Evolutionary conservation across 2,329 filamentous ascomycete genomes (phyloP).

Genomic region (Epichloe sibirici): DNA sequence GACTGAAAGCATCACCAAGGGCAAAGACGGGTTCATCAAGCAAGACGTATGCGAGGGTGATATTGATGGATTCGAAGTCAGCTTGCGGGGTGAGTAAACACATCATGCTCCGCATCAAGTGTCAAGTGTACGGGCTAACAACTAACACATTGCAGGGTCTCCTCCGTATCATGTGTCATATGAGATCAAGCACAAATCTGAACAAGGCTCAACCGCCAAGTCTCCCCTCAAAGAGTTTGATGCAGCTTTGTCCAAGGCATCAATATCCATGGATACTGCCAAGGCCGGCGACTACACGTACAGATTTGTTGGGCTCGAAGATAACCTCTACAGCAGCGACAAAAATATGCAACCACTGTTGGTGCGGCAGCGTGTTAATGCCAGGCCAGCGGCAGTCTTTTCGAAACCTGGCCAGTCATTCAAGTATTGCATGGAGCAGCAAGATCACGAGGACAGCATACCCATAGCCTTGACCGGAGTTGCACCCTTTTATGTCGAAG

Average conservation of each 20-base stretch:
- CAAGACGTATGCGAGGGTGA: conserved; percentile 88
- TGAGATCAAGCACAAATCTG: conserved; percentile 60
- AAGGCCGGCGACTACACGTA: conserved; percentile 79
- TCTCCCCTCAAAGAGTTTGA: conserved; percentile 62
- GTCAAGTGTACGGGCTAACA: conserved; percentile 17
- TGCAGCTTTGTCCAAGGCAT: conserved; percentile 61
- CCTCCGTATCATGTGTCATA: conserved; percentile 79
- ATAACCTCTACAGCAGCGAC: conserved; percentile 74
- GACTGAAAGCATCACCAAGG: conserved; percentile 44
- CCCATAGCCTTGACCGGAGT: conserved; percentile 74
- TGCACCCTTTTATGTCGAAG: conserved; percentile 79
- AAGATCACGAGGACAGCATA: conserved; percentile 72
- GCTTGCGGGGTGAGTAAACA: conserved; percentile 52
- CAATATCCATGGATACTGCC: conserved; percentile 74
- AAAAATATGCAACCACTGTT: conserved; percentile 52
- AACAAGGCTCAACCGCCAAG: conserved; percentile 51
- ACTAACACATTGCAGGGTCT: conserved; percentile 37
- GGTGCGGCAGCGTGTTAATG: conserved; percentile 73
- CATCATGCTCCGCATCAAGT: background rate
- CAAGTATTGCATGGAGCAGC: conserved; percentile 85
- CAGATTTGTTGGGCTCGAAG: conserved; percentile 68
- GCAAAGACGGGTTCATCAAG: conserved; percentile 51
- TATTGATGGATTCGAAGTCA: conserved; percentile 75
- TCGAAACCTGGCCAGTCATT: conserved; percentile 81
- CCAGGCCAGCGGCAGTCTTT: conserved; percentile 73